Conservation (phyloP, 345 rosid species). For the Cardamine chenopodiifolia region DNA sequence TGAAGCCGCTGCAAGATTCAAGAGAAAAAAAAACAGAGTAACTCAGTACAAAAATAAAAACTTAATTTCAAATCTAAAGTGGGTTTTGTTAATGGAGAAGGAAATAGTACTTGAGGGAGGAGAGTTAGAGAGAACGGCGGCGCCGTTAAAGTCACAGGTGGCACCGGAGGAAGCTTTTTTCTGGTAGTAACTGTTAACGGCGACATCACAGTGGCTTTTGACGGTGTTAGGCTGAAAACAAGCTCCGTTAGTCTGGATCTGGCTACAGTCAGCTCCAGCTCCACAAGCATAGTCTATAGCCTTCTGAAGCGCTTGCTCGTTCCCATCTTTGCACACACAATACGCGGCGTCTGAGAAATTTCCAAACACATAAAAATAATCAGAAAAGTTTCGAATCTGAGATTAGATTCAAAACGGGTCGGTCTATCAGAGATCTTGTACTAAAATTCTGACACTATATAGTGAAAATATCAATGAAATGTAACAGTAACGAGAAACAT, state of each 20-base stretch:
- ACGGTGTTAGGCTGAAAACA: conserved; percentile 87
- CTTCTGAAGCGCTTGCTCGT: conserved; percentile 65
- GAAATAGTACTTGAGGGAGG: conserved; percentile 34
- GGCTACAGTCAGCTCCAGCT: conserved; percentile 68
- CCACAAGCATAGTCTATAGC: conserved; percentile 92
- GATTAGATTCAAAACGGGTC: neutral
- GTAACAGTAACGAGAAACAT: neutral
- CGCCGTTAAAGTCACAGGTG: conserved; percentile 46
- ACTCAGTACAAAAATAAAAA: neutral
- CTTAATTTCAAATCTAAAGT: neutral
- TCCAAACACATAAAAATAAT: neutral
- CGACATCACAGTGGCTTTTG: conserved; percentile 46
- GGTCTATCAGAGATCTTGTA: conserved; percentile 1
- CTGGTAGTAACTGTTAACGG: conserved; percentile 48
- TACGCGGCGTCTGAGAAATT: conserved; percentile 57
- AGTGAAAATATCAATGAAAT: neutral
- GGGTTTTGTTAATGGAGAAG: neutral
- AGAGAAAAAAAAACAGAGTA: neutral
- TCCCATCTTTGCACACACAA: conserved; percentile 82
- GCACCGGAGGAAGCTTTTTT: conserved; percentile 42
- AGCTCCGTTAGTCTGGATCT: conserved; percentile 64
- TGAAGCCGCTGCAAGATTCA: conserved; percentile 37
- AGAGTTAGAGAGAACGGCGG: conserved; percentile 2
- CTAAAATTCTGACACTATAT: conserved; percentile 4
- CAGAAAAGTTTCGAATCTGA: neutral